Evolutionary conservation across 164 flowering plant species (phyloP).

Genomic region (Santalum album): DNA sequence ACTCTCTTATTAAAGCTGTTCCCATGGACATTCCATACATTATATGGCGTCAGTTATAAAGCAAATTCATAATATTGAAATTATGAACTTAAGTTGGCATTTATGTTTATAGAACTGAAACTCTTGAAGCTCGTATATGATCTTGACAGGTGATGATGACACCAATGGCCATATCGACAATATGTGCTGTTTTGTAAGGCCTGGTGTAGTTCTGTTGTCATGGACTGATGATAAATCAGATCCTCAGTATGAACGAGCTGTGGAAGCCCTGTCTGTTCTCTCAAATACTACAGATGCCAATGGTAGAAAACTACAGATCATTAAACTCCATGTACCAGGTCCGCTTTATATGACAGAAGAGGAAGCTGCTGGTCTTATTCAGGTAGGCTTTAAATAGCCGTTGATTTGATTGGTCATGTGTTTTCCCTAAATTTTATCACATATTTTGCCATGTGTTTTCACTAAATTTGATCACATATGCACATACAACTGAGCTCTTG

Average conservation of each 20-base stretch:
- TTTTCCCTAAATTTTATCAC: no score
- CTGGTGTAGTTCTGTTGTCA: conserved; percentile 82
- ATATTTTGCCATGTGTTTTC: no score
- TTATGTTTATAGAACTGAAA: background rate
- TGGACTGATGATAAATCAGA: conserved; percentile 94
- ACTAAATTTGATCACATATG: no score
- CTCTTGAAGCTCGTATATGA: conserved; percentile 1
- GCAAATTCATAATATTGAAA: background rate
- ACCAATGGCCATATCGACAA: conserved; percentile 97
- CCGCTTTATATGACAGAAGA: conserved; percentile 85
- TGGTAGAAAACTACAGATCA: conserved; percentile 64
- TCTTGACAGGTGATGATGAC: conserved; percentile 98
- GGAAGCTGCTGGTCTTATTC: conserved; percentile 65
- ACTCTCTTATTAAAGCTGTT: no score
- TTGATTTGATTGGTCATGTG: background rate
- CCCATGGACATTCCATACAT: no score
- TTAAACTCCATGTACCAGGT: conserved; percentile 83
- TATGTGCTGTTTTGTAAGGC: conserved; percentile 94
- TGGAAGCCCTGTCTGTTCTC: conserved; percentile 69
- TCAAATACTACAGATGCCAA: conserved; percentile 63
- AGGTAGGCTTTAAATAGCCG: conserved; percentile 26
- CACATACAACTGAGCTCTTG: no score
- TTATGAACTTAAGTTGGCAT: background rate
- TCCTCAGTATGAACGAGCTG: conserved; percentile 71
- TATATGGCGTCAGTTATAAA: no score